These are phyloP conservation scores for Fusarium fujikuroi DNA, from an alignment of 2,329 filamentous ascomycete genomes.

Conservation along the genomic window DNA sequence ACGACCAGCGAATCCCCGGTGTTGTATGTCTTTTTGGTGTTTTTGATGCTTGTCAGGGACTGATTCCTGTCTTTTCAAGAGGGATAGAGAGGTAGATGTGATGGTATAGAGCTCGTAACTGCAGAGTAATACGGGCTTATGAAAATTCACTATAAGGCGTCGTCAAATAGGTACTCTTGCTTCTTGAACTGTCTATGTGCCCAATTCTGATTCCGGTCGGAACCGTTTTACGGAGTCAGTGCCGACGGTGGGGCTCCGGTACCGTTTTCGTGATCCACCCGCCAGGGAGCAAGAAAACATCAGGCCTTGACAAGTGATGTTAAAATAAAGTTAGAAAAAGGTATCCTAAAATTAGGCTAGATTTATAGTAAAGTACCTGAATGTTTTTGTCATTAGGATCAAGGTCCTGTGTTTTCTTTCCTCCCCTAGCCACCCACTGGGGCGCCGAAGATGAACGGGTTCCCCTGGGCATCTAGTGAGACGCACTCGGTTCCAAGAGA, in stretches of 20 bases:
- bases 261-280: neutral
- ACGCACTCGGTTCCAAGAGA: neutral
- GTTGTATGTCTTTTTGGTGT: neutral
- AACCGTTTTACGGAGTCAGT: no score
- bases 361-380: no score
- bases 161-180: neutral
- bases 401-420: no score
- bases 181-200: neutral
- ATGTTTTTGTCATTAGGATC: no score
- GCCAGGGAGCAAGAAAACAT: no score
- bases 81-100: neutral
- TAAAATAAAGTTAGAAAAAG: no score
- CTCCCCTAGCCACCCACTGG: neutral
- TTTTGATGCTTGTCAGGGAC: neutral
- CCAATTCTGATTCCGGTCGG: neutral
- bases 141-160: fast-evolving
- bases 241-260: neutral
- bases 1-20: slow-evolving; percentile 13
- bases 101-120: neutral
- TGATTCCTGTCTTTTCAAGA: neutral
- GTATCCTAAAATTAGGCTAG: no score
- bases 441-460: neutral
- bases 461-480: neutral
- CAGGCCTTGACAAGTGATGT: no score
- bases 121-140: neutral